Evolutionary conservation across 768 basidiomycete species (phyloP), one percentile per base, ranked within the genome.

Genomic region (Aureoboletus auriporus): DNA sequence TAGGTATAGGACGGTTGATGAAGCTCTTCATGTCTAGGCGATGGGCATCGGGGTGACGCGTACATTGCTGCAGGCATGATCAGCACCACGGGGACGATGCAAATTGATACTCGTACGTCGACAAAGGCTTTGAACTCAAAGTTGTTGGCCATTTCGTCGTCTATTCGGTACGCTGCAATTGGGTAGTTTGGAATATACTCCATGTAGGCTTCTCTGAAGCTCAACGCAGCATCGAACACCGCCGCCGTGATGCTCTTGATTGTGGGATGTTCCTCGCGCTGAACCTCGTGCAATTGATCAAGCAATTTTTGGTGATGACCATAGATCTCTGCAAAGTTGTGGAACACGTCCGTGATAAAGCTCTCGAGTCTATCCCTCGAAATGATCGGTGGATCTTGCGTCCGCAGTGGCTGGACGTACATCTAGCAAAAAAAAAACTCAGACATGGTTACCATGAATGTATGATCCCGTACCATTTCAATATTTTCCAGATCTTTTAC

Each of bases 181-280:
- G 95, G 94, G 67, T 93, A 90, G 69, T 93, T 85, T n/a, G 89
- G 80, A 52, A 92, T 82, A 58, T 96, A 97, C 52, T 92, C 88
- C 75, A 93, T 82, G 67, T 99, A 99, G 12, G 87, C 85, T 42
- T 90, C 87, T 6, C 89, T 80, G 76, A 95, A 98, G 56, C 94
- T 91, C 51, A 96, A 75, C 1, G 93, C 91, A 4, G 91, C 91
- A 62, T 93, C 86, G 44, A 91, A 82, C 50, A 96, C 75, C 1
- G 91, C 75, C 27, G 90, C 92, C 2, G 90, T 93, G 50, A 98
- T 75, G 47, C 79, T 86, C 41, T 75, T 76, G 48, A 99, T 84
- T 38, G 75, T 62, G 1, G 93, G 91, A 56, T 90, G 86, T 61
- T 95, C 82, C 49, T 96, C 92, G 29, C 86, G 78, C 66, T 98